Evolutionary conservation across 116 monocot genomes (phyloP), one percentile per base, ranked within the genome.

Genomic region (Cymodocea nodosa): DNA sequence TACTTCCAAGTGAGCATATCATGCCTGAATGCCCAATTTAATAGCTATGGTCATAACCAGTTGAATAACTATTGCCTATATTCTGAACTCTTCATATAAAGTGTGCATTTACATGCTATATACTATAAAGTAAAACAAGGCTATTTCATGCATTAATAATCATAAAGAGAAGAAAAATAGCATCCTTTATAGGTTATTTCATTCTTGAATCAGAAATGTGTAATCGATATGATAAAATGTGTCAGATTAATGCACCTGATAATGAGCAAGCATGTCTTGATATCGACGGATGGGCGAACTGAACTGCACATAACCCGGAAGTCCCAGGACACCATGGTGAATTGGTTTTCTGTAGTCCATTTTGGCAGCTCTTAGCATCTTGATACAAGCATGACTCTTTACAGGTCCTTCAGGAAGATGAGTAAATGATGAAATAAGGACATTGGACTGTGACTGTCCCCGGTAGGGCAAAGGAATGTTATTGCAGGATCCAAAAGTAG

Each of bases 251-350:
- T 8, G 30, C 22, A 87, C 99, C 93, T 99, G 99, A 82, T 86
- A 99, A 62, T 99, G 92, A 0, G 99, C 85, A 64, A 92, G 82
- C 62, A 99, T 81, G 74, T 99, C 99, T 48, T 77, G 63, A 69
- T 89, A 92, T 77, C 99, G 74, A 49, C 99, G 74, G 52, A 92
- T 92, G 49, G 98, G 98, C 65, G 92, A 92, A 24, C 82, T 89
- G 59, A 99, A 99, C 62, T 99, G 99, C 15, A 92, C 99, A 78
- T 99, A 99, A 74, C 99, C 92, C 74, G 89, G 82, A 83, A 99
- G 19, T 20, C 99, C 99, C 19, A 99, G 70, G 49, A 89, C 59
- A 17, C 81, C 89, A 77, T 92, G 99, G 13, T 84, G 73, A 30
- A 89, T 73, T 25, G 92, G 92, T 50, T 76, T 83, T 57, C 76